Evolutionary conservation across 2,329 filamentous ascomycete species (phyloP), one percentile per base, ranked within the genome.

Genomic region (Diplodia sapinea): DNA sequence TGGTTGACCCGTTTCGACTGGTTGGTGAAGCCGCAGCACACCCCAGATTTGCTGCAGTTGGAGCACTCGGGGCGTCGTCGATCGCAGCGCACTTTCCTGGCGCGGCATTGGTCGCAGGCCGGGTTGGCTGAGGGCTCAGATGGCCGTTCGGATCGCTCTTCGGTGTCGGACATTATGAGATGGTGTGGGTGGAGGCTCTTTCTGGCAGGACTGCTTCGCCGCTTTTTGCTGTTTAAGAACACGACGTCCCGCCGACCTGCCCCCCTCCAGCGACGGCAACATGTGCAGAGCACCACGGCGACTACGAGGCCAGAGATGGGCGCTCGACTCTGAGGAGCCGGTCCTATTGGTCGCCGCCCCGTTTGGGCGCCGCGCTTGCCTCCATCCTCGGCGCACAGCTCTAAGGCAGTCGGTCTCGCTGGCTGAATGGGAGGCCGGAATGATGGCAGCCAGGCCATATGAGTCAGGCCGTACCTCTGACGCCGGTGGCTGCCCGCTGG

Each of bases 41-140:
- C 54, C 8, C 54, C 54, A n/a, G 54, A 31, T 40, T 56, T 56
- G 54, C 54, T 56, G 54, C 54, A 56, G 54, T 56, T 56, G 31
- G 54, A 56, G 20, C 54, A 56, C 54, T 56, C 54, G 9, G 54
- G 54, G 2, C 54, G 54, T 38, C 54, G 54, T 23, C 54, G 54
- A 38, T 56, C 54, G 54, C 54, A 56, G 17, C 54, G 54, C 15
- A 56, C 54, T 15, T 56, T 56, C 17, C 54, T 36, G 17, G 54
- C 54, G 11, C 54, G 23, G 33, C 54, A 56, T 31, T 56, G 54
- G 54, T 56, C 54, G n/a, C 54, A 56, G 31, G 54, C 54, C 20
- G 54, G 31, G n/a, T 56, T 56, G 31, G 15, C 2, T 1, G 54
- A 56, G 23, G 33, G 54, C 29, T 56, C 54, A 20, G 54, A 38